Evolutionary conservation across 495 filamentous ascomycete genomes (phyloP), one percentile per base, ranked within the genome.

Genomic region (Penicillium malachiteum): DNA sequence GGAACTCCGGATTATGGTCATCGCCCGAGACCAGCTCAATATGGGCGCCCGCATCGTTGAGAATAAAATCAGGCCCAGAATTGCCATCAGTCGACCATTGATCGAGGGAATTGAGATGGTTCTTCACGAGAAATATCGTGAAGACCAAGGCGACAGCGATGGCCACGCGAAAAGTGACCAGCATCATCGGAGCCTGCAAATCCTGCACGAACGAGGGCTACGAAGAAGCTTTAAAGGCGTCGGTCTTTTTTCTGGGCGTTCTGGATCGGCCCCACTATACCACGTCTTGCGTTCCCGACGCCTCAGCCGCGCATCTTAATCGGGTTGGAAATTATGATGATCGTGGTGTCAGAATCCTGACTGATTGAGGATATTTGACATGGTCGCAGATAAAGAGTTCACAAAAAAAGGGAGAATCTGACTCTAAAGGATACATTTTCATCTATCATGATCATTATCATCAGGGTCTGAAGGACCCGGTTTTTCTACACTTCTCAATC

Each of bases 11-110:
- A 1, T 33, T 35, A 14, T 4, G 5, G 34, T 16, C 39, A n/a
- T 26, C 17, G 26, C 42, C 48, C 50, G 64, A 65, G 62, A 67
- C 64, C 59, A 65, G 62, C 62, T 67, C 64, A 54, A 67, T 67
- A 56, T 60, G 59, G 7, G 58, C 54, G 41, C 55, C 56, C 3
- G 38, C 62, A 30, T 56, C 47, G 16, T 56, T 42, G 16, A 59
- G 26, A 9, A 57, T 44, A 12, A 50, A 55, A 39, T 58, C 48
- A 3, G 44, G 31, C 21, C 52, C 21, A 10, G n/a, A 12, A 38
- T 12, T 30, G 35, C 40, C 18, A 32, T 32, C 46, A 45, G 43
- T 17, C n/a, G 43, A 56, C 57, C 52, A 60, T 56, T 61, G 41
- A 5, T 40, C 31, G 33, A 68, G 48, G 1, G 59, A 63, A 21